Evolutionary conservation across 352 stramenopile genomes (phyloP).

Genomic region (Phytopythium boreale): DNA sequence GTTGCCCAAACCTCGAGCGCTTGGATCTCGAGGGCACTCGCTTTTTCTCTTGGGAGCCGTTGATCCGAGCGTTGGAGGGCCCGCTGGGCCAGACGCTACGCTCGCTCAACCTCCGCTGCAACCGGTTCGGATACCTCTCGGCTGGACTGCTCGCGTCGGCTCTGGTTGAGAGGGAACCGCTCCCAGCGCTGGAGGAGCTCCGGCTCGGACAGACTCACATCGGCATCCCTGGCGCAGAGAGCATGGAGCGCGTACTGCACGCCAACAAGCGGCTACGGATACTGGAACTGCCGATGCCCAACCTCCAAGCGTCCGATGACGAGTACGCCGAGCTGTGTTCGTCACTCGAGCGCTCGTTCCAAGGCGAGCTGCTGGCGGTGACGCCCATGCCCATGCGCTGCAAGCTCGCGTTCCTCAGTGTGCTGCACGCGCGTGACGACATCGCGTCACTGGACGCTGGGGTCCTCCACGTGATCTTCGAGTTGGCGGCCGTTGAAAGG

Average conservation of each 20-base stretch:
- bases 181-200: constrained; percentile 5
- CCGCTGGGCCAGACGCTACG: background rate
- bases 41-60: background rate
- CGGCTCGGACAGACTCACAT: constrained; percentile 1
- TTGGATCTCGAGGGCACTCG: constrained; percentile 1
- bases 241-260: background rate
- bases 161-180: background rate
- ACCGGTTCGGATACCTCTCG: background rate
- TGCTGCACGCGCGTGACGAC: background rate
- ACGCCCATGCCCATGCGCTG: background rate
- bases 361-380: background rate
- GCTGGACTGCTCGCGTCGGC: background rate
- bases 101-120: constrained; percentile 1
- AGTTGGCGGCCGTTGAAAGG: background rate
- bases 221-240: background rate
- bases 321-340: background rate
- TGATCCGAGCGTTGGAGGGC: background rate
- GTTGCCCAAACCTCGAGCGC: background rate
- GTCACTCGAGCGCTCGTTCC: background rate
- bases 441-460: background rate
- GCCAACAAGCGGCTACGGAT: constrained; percentile 4
- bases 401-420: constrained; percentile 12
- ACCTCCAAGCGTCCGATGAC: background rate
- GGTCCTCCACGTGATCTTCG: background rate
- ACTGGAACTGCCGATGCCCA: background rate